phyloP scores from a whole-genome alignment of 1,139 yeast species.

The Saccharomyces hybrid region DNA sequence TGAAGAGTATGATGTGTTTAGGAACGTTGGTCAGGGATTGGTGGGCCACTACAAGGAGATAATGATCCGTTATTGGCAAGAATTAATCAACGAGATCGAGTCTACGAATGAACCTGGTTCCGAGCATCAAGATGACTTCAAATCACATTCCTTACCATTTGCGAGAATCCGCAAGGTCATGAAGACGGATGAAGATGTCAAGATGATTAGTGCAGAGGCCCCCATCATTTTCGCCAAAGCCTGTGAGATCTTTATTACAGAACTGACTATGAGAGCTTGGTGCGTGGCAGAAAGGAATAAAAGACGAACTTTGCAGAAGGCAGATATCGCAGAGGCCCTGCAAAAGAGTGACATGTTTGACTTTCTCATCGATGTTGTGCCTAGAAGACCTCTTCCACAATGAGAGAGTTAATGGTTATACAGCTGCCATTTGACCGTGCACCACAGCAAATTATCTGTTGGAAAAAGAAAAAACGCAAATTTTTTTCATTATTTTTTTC shows the following conservation, averaged over 20 bases:
- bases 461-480: neutral
- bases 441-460: neutral
- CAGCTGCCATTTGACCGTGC: neutral
- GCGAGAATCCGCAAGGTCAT: slow-evolving; percentile 89
- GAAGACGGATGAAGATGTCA: slow-evolving; percentile 96
- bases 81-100: slow-evolving; percentile 83
- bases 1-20: slow-evolving; percentile 60
- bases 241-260: slow-evolving; percentile 93
- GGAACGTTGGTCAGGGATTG: slow-evolving; percentile 90
- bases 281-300: slow-evolving; percentile 95
- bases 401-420: neutral
- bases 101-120: slow-evolving; percentile 30
- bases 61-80: slow-evolving; percentile 97
- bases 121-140: slow-evolving; percentile 50
- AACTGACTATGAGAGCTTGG: slow-evolving; percentile 97
- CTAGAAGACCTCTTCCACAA: slow-evolving; percentile 38
- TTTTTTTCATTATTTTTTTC: neutral
- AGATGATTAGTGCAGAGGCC: slow-evolving; percentile 97
- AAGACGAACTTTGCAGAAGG: slow-evolving; percentile 84
- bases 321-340: slow-evolving; percentile 91
- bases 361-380: slow-evolving; percentile 89
- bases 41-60: slow-evolving; percentile 73
- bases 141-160: slow-evolving; percentile 86
- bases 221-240: slow-evolving; percentile 96
- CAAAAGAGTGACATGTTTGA: slow-evolving; percentile 97